These are phyloP conservation scores for Quercus berberidifolia DNA, from an alignment of 306 rosid genomes.

Conservation along the genomic window DNA sequence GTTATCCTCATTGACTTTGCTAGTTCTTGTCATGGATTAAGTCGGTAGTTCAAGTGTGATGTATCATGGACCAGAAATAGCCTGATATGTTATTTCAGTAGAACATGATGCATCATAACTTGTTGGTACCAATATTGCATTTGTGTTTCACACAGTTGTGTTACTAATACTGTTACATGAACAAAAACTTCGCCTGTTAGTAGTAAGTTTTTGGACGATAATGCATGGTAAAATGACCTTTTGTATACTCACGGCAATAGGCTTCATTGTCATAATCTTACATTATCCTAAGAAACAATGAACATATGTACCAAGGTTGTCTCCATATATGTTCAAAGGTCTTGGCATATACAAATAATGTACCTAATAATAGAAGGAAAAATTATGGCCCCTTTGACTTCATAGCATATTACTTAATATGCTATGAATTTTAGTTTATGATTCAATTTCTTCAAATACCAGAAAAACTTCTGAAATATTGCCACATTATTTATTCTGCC, in stretches of 20 bases:
- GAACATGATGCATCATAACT: neutral
- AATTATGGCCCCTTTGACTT: too few species aligned
- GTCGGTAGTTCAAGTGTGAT: neutral
- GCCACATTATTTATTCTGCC: too few species aligned
- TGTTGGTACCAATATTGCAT: neutral
- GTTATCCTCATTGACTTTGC: neutral
- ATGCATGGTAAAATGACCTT: neutral
- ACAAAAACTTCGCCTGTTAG: neutral
- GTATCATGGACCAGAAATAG: neutral
- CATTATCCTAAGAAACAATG: neutral
- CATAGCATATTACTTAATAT: neutral
- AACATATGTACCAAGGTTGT: neutral
- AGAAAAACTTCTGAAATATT: too few species aligned
- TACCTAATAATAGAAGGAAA: neutral
- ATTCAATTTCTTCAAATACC: neutral
- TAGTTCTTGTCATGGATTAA: neutral
- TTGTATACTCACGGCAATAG: neutral
- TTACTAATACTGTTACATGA: neutral
- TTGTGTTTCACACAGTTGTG: neutral
- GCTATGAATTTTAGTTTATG: neutral
- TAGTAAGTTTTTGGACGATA: neutral
- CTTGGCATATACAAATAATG: neutral
- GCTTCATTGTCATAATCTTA: neutral
- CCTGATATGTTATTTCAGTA: neutral
- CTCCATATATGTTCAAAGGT: neutral